A percentile compares a stretch with the other conserved stretches of the same genome.
Evolutionary conservation across 495 filamentous ascomycete genomes (phyloP).

Genomic region (Neurospora pannonica): DNA sequence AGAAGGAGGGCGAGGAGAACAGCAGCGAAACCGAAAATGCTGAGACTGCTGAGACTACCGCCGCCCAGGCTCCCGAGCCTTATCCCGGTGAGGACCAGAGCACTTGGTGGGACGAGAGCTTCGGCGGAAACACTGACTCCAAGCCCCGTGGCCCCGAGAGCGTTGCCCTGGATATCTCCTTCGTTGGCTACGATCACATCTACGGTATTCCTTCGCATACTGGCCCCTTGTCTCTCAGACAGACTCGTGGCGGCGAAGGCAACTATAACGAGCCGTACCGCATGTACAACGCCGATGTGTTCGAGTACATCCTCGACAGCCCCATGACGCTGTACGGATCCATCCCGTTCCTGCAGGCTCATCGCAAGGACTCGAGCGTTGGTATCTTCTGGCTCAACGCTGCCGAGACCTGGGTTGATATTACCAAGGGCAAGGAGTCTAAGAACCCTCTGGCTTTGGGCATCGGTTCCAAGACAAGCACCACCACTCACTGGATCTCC

Average conservation of each 20-base stretch:
- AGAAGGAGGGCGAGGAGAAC: conserved; percentile 40
- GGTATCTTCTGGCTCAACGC: conserved; percentile 99
- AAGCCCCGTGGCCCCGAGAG: conserved; percentile 88
- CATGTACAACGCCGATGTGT: conserved; percentile 91
- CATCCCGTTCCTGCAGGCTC: conserved; percentile 96
- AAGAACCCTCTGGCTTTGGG: conserved; percentile 73
- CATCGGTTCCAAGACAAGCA: conserved; percentile 55
- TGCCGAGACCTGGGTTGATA: conserved; percentile 95
- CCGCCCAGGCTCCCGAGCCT: neutral
- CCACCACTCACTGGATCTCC: conserved; percentile 94
- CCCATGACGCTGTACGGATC: conserved; percentile 97
- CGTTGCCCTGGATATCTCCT: conserved; percentile 81
- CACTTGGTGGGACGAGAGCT: conserved; percentile 96
- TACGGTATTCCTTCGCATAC: conserved; percentile 94
- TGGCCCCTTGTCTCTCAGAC: conserved; percentile 73
- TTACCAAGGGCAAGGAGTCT: conserved; percentile 68
- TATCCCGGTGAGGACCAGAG: conserved; percentile 54
- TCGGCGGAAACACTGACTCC: conserved; percentile 86
- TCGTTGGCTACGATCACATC: conserved; percentile 84
- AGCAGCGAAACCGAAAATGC: conserved; percentile 3
- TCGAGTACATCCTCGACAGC: conserved; percentile 93
- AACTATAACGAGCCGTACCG: conserved; percentile 90
- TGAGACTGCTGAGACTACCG: neutral
- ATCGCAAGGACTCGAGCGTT: conserved; percentile 84
- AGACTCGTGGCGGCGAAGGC: conserved; percentile 79